Base-by-base conservation (phyloP, 1,284 basidiomycete species). In the Marasmius sp. region DNA sequence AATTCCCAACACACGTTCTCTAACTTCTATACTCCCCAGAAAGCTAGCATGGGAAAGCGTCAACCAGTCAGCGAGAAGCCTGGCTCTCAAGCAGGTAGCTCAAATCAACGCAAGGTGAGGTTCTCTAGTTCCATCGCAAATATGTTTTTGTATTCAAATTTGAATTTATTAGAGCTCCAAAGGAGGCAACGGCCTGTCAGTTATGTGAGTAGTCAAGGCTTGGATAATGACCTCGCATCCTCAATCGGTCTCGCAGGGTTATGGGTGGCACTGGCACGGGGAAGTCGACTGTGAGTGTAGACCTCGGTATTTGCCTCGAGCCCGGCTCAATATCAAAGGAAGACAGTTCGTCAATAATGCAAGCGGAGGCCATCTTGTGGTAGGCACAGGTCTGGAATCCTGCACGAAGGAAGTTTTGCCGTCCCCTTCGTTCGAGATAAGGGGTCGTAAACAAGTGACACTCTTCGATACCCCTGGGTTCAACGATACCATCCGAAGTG, bases 401-500 rank as follows among this genome's bases (percentile, higher is more conserved):
- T 74, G 75, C 65, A 74, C 74, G 6, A 67, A 57, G 34, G 37
- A 52, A 3, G 67, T 76, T 5, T 67, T 72, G 53, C 55, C 66
- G 11, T 65, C 73, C 6, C 58, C 64, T 12, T 53, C 66, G 9
- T 75, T 76, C 64, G 41, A 60, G 33, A 47, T 77, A n/a, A n/a
- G n/a, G 8, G 71, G 70, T 45, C 68, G 71, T 34, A 61, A 61
- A 16, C 36, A 55, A 4, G 63, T 76, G 11, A 65, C 60, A 0
- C 65, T 76, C 16, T 66, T 75, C 47, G 74, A 77, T 50, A 75
- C 71, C 1, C 75, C 75, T 48, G 74, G 74, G 5, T 75, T 76
- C 58, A 74, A 77, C 58, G 74, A 75, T 61, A 71, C 72, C 0
- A 63, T 52, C 8, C 69, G 66, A 62, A 69, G 67, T 48, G 75